Conservation (phyloP, 306 rosid genomes). For the Acmispon strigosus region DNA sequence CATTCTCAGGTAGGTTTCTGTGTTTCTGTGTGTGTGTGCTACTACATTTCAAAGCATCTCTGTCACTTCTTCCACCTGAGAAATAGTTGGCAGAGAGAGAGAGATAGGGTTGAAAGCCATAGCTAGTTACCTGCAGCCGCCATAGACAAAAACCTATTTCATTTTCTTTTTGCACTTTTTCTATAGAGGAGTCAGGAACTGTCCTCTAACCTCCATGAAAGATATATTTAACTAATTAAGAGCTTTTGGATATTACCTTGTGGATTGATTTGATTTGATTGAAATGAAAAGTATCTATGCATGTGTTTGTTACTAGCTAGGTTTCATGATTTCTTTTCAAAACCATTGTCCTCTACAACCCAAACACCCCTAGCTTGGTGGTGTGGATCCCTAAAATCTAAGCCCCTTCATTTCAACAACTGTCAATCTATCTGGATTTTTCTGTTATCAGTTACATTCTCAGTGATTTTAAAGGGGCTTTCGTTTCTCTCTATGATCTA, state of each 20-base stretch:
- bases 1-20: slow-evolving; percentile 14
- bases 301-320: not conserved
- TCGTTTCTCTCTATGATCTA: slow-evolving; percentile 24
- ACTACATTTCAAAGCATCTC: slow-evolving; percentile 28
- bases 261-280: slow-evolving; percentile 40
- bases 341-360: slow-evolving; percentile 34
- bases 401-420: slow-evolving; percentile 22
- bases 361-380: slow-evolving; percentile 2
- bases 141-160: slow-evolving; percentile 27
- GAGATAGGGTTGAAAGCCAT: slow-evolving; percentile 39
- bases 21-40: slow-evolving; percentile 18
- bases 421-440: slow-evolving; percentile 43
- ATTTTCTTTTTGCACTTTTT: slow-evolving; percentile 16
- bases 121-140: slow-evolving; percentile 68
- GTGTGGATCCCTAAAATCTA: slow-evolving; percentile 31
- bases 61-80: slow-evolving; percentile 11
- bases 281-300: not conserved
- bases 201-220: slow-evolving; percentile 17
- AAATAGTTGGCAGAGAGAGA: not conserved
- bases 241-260: slow-evolving; percentile 17
- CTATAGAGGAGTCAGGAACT: slow-evolving; percentile 27
- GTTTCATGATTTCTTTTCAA: slow-evolving; percentile 45
- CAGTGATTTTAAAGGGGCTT: slow-evolving; percentile 38
- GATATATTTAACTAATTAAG: too few relatives aligned
- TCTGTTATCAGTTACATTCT: slow-evolving; percentile 23